phyloP scores from a whole-genome alignment of 2,329 filamentous ascomycete species.

The Exophiala xenobiotica region DNA sequence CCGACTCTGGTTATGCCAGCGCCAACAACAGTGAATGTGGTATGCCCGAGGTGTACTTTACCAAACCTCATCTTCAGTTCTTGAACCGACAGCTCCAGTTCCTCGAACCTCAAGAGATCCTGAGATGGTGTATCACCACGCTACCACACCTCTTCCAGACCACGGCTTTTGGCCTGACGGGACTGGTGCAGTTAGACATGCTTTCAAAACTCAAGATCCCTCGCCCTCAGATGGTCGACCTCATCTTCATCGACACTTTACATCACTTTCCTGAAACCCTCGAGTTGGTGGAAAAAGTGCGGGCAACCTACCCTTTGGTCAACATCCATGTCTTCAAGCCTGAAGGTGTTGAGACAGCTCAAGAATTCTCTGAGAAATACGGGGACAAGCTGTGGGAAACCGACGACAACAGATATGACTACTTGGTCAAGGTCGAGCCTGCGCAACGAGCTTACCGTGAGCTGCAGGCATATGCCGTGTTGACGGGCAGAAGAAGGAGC shows the following conservation, averaged over 20 bases:
- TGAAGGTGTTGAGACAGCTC: constrained; percentile 66
- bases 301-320: constrained; percentile 72
- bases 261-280: constrained; percentile 80
- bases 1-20: constrained; percentile 82
- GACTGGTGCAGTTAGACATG: constrained; percentile 77
- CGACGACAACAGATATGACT: constrained; percentile 90
- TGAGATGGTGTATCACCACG: constrained; percentile 87
- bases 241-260: constrained; percentile 77
- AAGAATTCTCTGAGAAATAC: constrained; percentile 78
- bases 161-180: constrained; percentile 78
- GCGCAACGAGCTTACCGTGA: constrained; percentile 87
- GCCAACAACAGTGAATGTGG: constrained; percentile 61
- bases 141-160: constrained; percentile 88
- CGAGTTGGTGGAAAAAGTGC: constrained; percentile 70
- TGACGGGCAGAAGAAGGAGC: constrained; percentile 86
- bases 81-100: constrained; percentile 86
- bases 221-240: constrained; percentile 50
- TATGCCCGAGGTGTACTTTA: constrained; percentile 79
- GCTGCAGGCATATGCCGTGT: constrained; percentile 81
- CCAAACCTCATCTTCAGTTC: constrained; percentile 81
- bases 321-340: constrained; percentile 90
- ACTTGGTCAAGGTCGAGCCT: constrained; percentile 95
- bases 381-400: constrained; percentile 81
- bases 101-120: constrained; percentile 84
- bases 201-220: constrained; percentile 51